Conservation (phyloP, 2,329 filamentous ascomycete species). For the Fonsecaea pugnacius region DNA sequence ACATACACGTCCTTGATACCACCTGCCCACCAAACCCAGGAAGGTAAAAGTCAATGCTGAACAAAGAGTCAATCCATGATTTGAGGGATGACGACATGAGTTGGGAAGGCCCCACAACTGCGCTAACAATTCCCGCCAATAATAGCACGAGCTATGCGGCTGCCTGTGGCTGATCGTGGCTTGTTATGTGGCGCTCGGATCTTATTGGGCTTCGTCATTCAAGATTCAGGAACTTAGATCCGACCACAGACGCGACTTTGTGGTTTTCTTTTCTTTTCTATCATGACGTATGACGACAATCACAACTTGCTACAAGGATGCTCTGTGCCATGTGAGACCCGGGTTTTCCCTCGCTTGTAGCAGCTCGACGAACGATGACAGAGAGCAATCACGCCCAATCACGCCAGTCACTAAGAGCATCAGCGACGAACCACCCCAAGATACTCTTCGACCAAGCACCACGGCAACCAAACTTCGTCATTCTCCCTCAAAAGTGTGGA, state of each 20-base stretch:
- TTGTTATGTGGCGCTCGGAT: constrained; percentile 1
- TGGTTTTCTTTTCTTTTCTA: background rate
- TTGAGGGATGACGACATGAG: constrained; percentile 3
- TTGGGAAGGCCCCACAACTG: background rate
- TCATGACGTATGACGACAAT: constrained; percentile 10
- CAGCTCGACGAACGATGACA: background rate
- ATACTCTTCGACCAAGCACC: background rate
- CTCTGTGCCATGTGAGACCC: background rate
- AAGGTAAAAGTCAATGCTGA: background rate
- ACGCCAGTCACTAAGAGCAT: background rate
- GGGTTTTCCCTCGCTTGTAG: background rate
- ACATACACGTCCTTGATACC: background rate
- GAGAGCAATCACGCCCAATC: background rate
- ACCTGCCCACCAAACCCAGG: background rate
- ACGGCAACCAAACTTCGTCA: background rate
- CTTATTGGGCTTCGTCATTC: background rate
- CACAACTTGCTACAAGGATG: background rate
- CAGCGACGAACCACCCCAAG: background rate
- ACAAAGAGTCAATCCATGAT: background rate
- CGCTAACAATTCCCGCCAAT: constrained; percentile 1
- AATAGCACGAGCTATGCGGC: background rate
- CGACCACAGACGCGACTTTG: background rate
- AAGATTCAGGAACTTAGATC: constrained; percentile 3
- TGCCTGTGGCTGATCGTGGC: constrained; percentile 6
- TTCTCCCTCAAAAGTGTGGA: background rate